Percentiles rank a stretch among this genome's conserved stretches.
These are phyloP conservation scores for Xanthoceras sorbifolium DNA, from an alignment of 345 rosid species.

Conservation along the genomic window DNA sequence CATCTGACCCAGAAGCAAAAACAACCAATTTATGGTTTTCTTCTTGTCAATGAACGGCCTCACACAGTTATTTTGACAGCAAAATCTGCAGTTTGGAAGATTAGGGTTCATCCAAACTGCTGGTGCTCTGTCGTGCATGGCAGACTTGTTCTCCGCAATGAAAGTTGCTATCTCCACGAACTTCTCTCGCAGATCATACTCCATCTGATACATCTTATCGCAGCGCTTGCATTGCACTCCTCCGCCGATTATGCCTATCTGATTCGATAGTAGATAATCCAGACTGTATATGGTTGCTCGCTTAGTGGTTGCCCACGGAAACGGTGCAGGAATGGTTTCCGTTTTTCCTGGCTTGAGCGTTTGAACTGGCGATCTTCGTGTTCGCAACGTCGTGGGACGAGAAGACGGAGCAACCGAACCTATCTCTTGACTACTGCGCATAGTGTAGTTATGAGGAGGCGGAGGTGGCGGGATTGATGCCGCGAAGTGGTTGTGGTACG, in stretches of 20 bases:
- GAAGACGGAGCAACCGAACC: not conserved
- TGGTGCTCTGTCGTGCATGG: constrained; percentile 42
- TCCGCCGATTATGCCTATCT: constrained; percentile 24
- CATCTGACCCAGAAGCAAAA: constrained; percentile 39
- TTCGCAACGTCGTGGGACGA: constrained; percentile 10
- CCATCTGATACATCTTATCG: constrained; percentile 18
- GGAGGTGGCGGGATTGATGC: not conserved
- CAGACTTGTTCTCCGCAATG: constrained; percentile 20
- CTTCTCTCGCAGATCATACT: constrained; percentile 30
- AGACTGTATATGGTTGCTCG: constrained; percentile 32
- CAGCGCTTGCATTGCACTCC: constrained; percentile 37
- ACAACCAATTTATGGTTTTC: constrained; percentile 40
- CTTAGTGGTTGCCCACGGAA: constrained; percentile 32
- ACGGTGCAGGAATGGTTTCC: constrained; percentile 26
- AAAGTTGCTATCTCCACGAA: constrained; percentile 29
- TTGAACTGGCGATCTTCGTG: constrained; percentile 19
- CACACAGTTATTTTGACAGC: constrained; percentile 19
- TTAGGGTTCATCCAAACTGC: constrained; percentile 35
- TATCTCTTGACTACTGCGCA: not conserved
- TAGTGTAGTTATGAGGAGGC: not conserved
- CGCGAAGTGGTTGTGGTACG: not conserved
- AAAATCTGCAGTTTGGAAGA: constrained; percentile 27
- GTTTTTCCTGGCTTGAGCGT: constrained; percentile 18
- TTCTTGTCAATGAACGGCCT: constrained; percentile 33
- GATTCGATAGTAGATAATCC: constrained; percentile 21